These are phyloP conservation scores for Claviceps fusiformis DNA, from an alignment of 2,329 filamentous ascomycete species.

Conservation along the genomic window DNA sequence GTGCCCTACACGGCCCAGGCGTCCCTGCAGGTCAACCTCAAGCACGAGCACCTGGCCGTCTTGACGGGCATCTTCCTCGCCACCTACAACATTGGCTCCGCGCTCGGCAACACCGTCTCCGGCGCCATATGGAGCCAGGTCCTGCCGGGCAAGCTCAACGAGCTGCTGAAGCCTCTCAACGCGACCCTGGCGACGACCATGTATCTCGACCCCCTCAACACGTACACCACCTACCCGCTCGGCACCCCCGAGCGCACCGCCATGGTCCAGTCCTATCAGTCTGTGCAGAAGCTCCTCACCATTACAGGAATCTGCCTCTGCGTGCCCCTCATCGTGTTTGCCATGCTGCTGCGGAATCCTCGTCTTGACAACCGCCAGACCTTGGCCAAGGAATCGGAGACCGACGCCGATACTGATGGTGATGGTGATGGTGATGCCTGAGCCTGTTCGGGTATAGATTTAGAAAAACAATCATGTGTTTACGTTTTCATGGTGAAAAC, in stretches of 20 bases:
- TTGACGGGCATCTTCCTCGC: conserved; percentile 43
- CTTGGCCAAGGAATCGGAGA: conserved; percentile 19
- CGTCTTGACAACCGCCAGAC: conserved; percentile 32
- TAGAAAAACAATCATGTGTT: not conserved
- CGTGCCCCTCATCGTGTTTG: conserved; percentile 32
- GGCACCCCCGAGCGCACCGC: conserved; percentile 35
- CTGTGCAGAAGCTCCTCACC: conserved; percentile 31
- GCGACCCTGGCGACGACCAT: conserved; percentile 36
- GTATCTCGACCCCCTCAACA: conserved; percentile 44
- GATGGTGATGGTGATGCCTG: not conserved
- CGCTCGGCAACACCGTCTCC: conserved; percentile 43
- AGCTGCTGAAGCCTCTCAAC: conserved; percentile 29
- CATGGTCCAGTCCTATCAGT: conserved; percentile 40
- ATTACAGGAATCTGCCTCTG: conserved; percentile 36
- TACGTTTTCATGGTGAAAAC: too few species aligned
- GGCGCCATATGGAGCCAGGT: conserved; percentile 47
- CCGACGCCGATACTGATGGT: not conserved
- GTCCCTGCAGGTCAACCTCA: conserved; percentile 41
- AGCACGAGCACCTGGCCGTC: conserved; percentile 41
- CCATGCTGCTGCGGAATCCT: conserved; percentile 29
- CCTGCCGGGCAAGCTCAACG: conserved; percentile 34
- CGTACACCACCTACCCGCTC: conserved; percentile 38
- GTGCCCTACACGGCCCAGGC: conserved; percentile 45
- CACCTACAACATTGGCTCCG: conserved; percentile 43
- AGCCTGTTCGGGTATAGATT: not conserved